Conservation (phyloP, 148 eudicot genomes). For the Selenicereus undatus region DNA sequence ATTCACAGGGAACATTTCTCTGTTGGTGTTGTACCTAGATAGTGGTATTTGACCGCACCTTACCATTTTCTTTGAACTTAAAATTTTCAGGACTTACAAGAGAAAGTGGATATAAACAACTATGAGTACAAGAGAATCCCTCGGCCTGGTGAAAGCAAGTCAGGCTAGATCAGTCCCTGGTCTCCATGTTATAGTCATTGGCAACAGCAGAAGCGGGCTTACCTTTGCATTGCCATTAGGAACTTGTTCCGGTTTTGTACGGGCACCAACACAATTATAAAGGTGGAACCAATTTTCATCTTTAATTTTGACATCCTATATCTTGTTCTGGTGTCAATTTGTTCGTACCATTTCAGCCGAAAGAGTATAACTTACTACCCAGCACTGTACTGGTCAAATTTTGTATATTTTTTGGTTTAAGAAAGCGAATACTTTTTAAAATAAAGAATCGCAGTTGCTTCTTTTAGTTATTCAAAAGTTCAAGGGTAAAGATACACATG, state of each 20-base stretch:
- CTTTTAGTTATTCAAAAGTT: no score
- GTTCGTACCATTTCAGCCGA: neutral
- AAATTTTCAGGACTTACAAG: constrained; percentile 57
- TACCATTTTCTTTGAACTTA: constrained; percentile 9
- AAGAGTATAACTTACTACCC: neutral
- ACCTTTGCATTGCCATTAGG: neutral
- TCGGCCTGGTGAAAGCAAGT: constrained; percentile 45
- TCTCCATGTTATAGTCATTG: constrained; percentile 4
- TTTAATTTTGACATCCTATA: neutral
- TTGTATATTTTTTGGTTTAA: no score
- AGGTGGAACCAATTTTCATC: neutral
- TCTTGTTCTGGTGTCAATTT: neutral
- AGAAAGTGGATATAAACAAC: constrained; percentile 68
- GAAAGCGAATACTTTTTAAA: no score
- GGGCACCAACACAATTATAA: neutral
- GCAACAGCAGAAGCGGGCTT: constrained; percentile 3
- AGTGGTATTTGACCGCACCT: neutral
- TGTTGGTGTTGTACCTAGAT: neutral
- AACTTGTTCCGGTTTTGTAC: neutral
- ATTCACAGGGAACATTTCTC: neutral
- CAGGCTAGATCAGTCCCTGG: constrained; percentile 21
- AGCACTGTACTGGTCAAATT: no score
- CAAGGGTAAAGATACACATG: no score
- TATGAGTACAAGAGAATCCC: constrained; percentile 89
- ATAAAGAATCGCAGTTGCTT: no score